phyloP scores from a whole-genome alignment of 2,329 filamentous ascomycete genomes.

The Aspergillus puulaauensis region DNA sequence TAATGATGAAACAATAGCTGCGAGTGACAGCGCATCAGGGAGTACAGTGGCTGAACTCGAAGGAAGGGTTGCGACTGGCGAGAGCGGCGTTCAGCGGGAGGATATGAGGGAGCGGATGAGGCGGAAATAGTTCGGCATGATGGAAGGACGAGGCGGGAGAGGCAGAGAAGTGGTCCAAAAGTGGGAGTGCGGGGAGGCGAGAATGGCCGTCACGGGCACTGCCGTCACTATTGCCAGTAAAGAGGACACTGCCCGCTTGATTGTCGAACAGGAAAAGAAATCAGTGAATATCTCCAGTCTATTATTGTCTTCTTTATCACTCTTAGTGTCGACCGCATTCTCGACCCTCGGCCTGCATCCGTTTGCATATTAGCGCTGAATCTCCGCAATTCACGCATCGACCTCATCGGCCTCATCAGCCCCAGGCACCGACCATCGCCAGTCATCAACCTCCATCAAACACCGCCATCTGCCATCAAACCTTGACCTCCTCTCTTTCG shows the following conservation, averaged over 20 bases:
- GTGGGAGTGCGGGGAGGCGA: conserved; percentile 6
- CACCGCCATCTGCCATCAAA: neutral
- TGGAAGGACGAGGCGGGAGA: neutral
- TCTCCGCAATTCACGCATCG: conserved; percentile 2
- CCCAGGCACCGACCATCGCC: neutral
- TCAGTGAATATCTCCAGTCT: too few species aligned
- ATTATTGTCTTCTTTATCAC: neutral
- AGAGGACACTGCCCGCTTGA: too few species aligned
- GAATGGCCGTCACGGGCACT: neutral
- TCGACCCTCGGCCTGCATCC: conserved; percentile 2
- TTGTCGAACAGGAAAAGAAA: neutral
- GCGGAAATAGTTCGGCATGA: conserved; percentile 3
- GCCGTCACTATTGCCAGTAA: neutral
- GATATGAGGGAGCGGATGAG: conserved; percentile 12
- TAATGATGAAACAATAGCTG: conserved; percentile 23
- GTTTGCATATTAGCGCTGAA: neutral
- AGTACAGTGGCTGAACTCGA: conserved; percentile 16
- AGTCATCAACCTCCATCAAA: neutral
- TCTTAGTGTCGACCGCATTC: neutral
- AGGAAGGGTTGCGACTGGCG: neutral
- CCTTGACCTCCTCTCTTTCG: neutral
- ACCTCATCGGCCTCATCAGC: neutral
- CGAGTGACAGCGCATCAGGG: conserved; percentile 22
- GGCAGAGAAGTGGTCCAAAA: neutral
- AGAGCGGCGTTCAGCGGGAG: neutral